Evolutionary conservation across 768 basidiomycete genomes (phyloP).

Genomic region (Gelatoporia subvermispora): DNA sequence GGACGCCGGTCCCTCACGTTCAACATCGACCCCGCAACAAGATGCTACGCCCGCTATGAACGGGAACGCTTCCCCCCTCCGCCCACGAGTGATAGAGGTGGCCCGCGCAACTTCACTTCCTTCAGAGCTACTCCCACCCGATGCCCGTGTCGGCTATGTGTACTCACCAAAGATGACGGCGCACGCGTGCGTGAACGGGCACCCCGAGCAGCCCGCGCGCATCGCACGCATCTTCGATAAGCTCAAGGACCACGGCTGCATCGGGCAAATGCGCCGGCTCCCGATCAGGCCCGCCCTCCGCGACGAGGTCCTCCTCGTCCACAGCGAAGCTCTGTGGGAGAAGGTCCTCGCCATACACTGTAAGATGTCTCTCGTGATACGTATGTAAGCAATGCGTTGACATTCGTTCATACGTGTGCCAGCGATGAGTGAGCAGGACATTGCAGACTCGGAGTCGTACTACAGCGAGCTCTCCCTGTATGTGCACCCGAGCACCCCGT

Average conservation of each 20-base stretch:
- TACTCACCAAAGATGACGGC: slow-evolving; percentile 85
- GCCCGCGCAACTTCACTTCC: slow-evolving; percentile 10
- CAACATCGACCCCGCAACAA: too few species aligned
- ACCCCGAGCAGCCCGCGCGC: slow-evolving; percentile 75
- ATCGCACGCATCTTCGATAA: slow-evolving; percentile 72
- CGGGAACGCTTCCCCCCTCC: too few species aligned
- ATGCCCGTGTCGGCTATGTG: slow-evolving; percentile 70
- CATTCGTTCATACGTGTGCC: background rate
- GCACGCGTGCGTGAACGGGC: slow-evolving; percentile 67
- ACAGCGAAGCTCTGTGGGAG: slow-evolving; percentile 89
- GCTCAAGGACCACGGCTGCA: slow-evolving; percentile 54
- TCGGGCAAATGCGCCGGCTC: slow-evolving; percentile 70
- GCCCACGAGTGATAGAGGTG: background rate
- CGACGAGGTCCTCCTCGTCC: slow-evolving; percentile 83
- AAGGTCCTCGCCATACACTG: slow-evolving; percentile 78
- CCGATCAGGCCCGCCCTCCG: slow-evolving; percentile 69
- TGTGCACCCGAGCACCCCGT: slow-evolving; percentile 80
- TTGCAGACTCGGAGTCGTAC: slow-evolving; percentile 69
- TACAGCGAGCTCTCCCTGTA: slow-evolving; percentile 94
- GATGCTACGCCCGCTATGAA: too few species aligned
- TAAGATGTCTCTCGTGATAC: slow-evolving; percentile 33
- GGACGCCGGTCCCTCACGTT: too few species aligned
- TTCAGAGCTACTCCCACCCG: background rate
- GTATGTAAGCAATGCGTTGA: slow-evolving; percentile 1
- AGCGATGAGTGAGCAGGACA: slow-evolving; percentile 76